Evolutionary conservation across 495 filamentous ascomycete species (phyloP).

Genomic region (Aspergillus kassunensis): DNA sequence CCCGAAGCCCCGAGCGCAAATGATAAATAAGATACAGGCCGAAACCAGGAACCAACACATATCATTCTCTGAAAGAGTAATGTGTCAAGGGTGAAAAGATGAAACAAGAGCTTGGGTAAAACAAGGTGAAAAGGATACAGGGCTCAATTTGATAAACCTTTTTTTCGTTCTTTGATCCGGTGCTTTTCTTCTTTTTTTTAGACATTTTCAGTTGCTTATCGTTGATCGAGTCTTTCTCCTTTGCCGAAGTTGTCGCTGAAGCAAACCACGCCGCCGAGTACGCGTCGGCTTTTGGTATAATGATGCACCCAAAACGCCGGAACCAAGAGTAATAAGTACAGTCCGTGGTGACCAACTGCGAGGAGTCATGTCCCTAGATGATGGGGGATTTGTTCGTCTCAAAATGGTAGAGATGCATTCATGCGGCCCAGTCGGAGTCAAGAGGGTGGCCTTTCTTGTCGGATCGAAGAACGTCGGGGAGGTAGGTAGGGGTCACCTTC

Average conservation of each 20-base stretch:
- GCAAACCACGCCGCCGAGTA: conserved; percentile 14
- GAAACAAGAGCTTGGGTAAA: conserved; percentile 16
- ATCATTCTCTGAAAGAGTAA: conserved; percentile 7
- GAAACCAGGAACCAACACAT: not conserved
- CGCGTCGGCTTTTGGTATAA: conserved; percentile 26
- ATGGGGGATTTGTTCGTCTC: not conserved
- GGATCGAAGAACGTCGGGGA: conserved; percentile 40
- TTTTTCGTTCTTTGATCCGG: conserved; percentile 9
- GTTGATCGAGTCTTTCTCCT: not conserved
- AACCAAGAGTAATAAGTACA: conserved; percentile 40
- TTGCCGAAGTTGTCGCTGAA: conserved; percentile 8
- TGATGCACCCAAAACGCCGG: conserved; percentile 38
- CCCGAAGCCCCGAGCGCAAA: not conserved
- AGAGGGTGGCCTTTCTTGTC: conserved; percentile 48
- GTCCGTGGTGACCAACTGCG: conserved; percentile 11
- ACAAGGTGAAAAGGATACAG: conserved; percentile 16
- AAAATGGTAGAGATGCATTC: conserved; percentile 12
- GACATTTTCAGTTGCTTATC: not conserved
- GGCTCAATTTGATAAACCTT: conserved; percentile 11
- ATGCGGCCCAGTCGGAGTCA: conserved; percentile 58
- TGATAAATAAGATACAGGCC: not conserved
- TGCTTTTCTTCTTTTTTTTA: conserved; percentile 9
- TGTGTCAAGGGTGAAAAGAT: conserved; percentile 6
- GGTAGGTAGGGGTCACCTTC: conserved; percentile 39
- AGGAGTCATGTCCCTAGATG: not conserved